A percentile compares a stretch with the other conserved stretches of the same genome.
These are phyloP conservation scores for Tylopilus rubrobrunneus DNA, from an alignment of 768 basidiomycete species.

Conservation along the genomic window DNA sequence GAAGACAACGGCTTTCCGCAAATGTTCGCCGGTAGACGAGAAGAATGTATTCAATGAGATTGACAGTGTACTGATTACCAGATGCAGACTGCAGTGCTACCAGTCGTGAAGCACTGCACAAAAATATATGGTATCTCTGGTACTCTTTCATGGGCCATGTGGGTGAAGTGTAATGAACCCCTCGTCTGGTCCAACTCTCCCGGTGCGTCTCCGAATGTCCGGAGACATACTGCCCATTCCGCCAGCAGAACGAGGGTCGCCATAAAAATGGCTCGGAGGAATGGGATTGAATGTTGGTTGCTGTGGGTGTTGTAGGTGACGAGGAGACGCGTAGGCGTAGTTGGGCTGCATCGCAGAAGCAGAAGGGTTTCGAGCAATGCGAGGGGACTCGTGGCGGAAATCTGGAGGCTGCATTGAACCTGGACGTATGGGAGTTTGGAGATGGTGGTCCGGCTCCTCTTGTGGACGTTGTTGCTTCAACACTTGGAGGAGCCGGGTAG, in stretches of 20 bases:
- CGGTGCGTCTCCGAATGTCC: slow-evolving; percentile 29
- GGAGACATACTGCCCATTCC: slow-evolving; percentile 37
- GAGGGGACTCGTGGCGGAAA: slow-evolving; percentile 33
- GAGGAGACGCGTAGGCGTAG: slow-evolving; percentile 29
- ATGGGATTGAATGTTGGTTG: slow-evolving; percentile 29
- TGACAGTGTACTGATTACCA: neutral
- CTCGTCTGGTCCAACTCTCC: slow-evolving; percentile 31
- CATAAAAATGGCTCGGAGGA: slow-evolving; percentile 42
- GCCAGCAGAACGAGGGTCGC: slow-evolving; percentile 25
- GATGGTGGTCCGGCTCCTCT: slow-evolving; percentile 26
- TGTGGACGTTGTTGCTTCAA: slow-evolving; percentile 36
- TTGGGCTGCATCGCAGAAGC: slow-evolving; percentile 26
- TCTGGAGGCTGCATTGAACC: slow-evolving; percentile 32
- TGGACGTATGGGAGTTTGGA: slow-evolving; percentile 17
- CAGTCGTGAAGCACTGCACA: neutral
- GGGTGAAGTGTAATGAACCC: slow-evolving; percentile 31
- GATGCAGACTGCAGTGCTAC: neutral
- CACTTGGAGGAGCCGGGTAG: slow-evolving; percentile 54
- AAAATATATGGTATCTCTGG: slow-evolving; percentile 10
- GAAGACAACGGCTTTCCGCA: slow-evolving; percentile 2
- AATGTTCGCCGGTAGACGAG: neutral
- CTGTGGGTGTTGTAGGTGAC: slow-evolving; percentile 28
- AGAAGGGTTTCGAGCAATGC: slow-evolving; percentile 30
- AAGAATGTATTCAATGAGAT: neutral
- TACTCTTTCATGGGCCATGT: slow-evolving; percentile 16